These are phyloP conservation scores for Neurospora crassa DNA, from an alignment of 2,329 filamentous ascomycete species.

Conservation along the genomic window DNA sequence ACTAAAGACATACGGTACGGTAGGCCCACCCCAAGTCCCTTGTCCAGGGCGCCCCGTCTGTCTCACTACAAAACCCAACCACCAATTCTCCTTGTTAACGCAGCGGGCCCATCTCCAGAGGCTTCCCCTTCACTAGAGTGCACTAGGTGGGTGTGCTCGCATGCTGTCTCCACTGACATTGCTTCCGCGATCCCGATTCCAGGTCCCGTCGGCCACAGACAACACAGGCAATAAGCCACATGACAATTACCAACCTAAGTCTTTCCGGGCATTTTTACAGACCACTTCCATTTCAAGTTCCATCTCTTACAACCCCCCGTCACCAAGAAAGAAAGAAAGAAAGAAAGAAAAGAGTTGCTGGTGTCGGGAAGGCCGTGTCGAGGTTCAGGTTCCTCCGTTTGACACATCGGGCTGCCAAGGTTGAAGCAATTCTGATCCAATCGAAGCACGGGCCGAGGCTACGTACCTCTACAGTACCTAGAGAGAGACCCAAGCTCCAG, in stretches of 20 bases:
- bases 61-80: constrained; percentile 7
- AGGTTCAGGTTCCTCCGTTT: background rate
- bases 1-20: background rate
- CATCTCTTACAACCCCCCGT: background rate
- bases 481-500: background rate
- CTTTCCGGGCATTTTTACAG: background rate
- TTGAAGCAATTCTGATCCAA: background rate
- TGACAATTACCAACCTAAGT: background rate
- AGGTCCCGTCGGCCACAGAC: background rate
- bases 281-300: background rate
- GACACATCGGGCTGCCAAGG: background rate
- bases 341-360: background rate
- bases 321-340: background rate
- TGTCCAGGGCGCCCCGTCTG: background rate
- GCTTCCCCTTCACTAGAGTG: background rate
- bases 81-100: constrained; percentile 15
- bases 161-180: background rate
- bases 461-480: background rate
- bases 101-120: background rate
- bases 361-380: background rate
- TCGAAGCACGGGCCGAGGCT: background rate
- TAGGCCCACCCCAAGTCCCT: background rate
- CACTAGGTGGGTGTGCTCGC: background rate
- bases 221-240: background rate
- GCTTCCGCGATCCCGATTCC: background rate